Percentiles rank a stretch among this genome's conserved stretches.
These are phyloP conservation scores for Centaurea solstitialis DNA, from an alignment of 129 eudicot genomes.

Conservation along the genomic window DNA sequence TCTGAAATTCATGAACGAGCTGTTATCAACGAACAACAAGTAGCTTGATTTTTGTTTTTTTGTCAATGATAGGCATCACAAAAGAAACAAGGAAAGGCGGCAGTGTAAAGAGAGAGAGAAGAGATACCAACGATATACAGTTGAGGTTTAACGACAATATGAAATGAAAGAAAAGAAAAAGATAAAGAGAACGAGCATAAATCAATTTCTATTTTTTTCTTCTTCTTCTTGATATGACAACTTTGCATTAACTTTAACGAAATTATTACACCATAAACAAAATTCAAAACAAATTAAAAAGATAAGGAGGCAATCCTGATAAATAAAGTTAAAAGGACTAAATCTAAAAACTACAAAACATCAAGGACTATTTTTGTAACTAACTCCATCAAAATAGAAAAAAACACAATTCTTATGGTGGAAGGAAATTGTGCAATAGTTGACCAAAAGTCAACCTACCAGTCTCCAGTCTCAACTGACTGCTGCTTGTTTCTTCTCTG, in stretches of 20 bases:
- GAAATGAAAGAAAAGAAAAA: neutral
- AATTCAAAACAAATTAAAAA: neutral
- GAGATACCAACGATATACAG: no score
- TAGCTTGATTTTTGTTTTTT: neutral
- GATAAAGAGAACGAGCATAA: neutral
- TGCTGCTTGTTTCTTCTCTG: neutral
- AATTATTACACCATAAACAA: neutral
- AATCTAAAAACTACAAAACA: neutral
- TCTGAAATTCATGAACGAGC: no score
- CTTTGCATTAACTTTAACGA: neutral
- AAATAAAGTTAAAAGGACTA: neutral
- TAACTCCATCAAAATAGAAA: neutral
- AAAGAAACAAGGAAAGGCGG: no score
- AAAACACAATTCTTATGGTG: neutral
- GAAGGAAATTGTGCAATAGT: conserved; percentile 12
- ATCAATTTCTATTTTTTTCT: no score
- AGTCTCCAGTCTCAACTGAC: neutral
- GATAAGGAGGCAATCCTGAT: neutral
- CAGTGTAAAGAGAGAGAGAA: neutral
- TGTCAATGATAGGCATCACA: no score
- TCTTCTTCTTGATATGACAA: no score
- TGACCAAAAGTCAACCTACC: conserved; percentile 25
- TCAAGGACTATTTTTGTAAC: neutral
- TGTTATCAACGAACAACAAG: neutral
- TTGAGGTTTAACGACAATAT: no score